A percentile compares a stretch with the other conserved stretches of the same genome.
Evolutionary conservation across 768 basidiomycete genomes (phyloP).

Genomic region (Tricholoma terreum): DNA sequence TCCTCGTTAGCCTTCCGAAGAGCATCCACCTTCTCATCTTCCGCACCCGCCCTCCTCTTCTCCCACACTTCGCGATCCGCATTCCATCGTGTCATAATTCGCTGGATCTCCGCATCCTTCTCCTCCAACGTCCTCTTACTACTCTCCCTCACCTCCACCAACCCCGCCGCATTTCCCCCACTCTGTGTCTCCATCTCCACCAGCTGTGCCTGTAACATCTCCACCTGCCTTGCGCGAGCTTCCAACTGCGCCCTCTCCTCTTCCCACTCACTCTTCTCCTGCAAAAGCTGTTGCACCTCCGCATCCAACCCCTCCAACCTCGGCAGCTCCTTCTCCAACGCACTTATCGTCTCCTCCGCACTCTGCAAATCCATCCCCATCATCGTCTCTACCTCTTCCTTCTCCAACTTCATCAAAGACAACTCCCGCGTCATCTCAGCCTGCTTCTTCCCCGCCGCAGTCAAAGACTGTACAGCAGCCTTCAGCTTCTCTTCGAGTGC

Average conservation of each 20-base stretch:
- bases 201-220: conserved; percentile 40
- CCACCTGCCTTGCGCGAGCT: conserved; percentile 35
- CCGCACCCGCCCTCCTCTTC: conserved; percentile 43
- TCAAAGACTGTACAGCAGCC: conserved; percentile 55
- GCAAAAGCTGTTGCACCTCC: conserved; percentile 44
- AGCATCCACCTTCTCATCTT: conserved; percentile 49
- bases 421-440: conserved; percentile 61
- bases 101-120: conserved; percentile 36
- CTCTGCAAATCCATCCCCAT: conserved; percentile 63
- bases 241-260: conserved; percentile 42
- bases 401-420: conserved; percentile 60
- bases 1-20: conserved; percentile 43
- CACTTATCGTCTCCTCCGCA: conserved; percentile 61
- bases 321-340: conserved; percentile 54
- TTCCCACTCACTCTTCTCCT: conserved; percentile 51
- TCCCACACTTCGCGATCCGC: conserved; percentile 50
- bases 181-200: conserved; percentile 39
- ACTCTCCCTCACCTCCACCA: conserved; percentile 37
- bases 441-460: conserved; percentile 58
- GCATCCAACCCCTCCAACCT: conserved; percentile 46
- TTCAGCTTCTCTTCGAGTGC: conserved; percentile 65
- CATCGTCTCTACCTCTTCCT: conserved; percentile 63
- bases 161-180: conserved; percentile 39
- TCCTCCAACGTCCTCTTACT: conserved; percentile 36
- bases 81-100: conserved; percentile 38